Evolutionary conservation across 176 grass and related monocot species (phyloP), one percentile per base, ranked within the genome.

Genomic region (Phoenix roebelenii): DNA sequence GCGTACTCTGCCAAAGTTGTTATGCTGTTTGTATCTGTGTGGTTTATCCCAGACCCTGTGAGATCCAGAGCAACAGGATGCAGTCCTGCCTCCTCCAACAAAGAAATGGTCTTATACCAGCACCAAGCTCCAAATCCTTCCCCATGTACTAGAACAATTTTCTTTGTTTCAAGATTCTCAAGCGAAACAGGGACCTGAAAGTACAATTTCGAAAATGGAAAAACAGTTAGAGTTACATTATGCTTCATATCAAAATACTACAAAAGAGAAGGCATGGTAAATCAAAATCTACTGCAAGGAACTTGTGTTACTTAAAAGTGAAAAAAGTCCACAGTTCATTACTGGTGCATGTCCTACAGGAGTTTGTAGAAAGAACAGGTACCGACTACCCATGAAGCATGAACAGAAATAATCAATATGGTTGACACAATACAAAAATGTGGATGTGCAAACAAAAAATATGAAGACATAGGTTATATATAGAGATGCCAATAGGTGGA

Each of bases 111-210:
- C 74, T 98, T 98, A 69, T 98, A 98, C 93, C 93, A 98, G 80
- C 87, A 98, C 93, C 93, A 98, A 44, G 93, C 93, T 54, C 93
- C 93, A 75, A 98, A 92, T n/a, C 93, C 93, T 80, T 98, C 93
- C 71, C 93, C 93, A 58, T 98, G 93, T 49, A 98, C 79, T 57
- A 98, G 93, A 52, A 98, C 60, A 5, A 98, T 78, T 79, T 92
- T 98, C 81, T 89, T 98, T 9, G 87, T 89, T 74, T 98, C 84
- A 14, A 98, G 76, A 68, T 98, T 92, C 72, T 92, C 93, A 30
- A 92, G 71, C 25, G 80, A 44, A 70, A 88, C 51, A 62, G 67
- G 82, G 19, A 17, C 72, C 88, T 93, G 77, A 60, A 78, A 82
- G 7, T 61, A 50, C 18, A 52, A 74, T 52, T 62, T 54, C 60